Evolutionary conservation across 495 filamentous ascomycete species (phyloP).

Genomic region (Neurospora sp.): DNA sequence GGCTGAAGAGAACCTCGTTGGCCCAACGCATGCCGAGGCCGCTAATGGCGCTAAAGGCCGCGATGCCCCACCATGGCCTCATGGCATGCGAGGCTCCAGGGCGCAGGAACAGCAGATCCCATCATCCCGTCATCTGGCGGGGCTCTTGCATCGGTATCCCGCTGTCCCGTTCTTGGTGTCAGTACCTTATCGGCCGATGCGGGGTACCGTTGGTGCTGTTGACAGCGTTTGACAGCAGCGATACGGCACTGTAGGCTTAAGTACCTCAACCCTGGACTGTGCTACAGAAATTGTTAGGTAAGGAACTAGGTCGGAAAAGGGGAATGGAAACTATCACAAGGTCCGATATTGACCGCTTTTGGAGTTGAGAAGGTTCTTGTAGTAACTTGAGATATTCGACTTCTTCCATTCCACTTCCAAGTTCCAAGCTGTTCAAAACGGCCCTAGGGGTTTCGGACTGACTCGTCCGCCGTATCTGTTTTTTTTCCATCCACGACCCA

Average conservation of each 20-base stretch:
- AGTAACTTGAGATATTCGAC: background rate
- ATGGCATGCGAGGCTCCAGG: background rate
- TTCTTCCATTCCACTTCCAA: background rate
- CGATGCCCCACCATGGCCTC: background rate
- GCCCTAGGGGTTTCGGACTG: background rate
- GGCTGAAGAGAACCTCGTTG: background rate
- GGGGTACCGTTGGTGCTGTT: background rate
- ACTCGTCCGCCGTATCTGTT: background rate
- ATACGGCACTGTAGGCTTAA: background rate
- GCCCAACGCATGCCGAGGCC: background rate
- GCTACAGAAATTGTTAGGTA: background rate
- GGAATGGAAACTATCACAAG: background rate
- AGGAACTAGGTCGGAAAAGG: background rate
- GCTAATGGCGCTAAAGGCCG: background rate
- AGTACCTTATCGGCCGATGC: background rate
- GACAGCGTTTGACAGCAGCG: background rate
- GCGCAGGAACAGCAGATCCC: background rate
- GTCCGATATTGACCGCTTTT: background rate
- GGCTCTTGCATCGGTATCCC: background rate
- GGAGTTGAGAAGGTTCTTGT: background rate
- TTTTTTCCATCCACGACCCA: background rate
- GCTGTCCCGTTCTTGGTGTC: background rate
- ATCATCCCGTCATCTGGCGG: background rate
- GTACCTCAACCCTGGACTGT: background rate
- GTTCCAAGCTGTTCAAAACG: background rate